Evolutionary conservation across 345 rosid genomes (phyloP).

Genomic region (Gossypium ekmanianum): DNA sequence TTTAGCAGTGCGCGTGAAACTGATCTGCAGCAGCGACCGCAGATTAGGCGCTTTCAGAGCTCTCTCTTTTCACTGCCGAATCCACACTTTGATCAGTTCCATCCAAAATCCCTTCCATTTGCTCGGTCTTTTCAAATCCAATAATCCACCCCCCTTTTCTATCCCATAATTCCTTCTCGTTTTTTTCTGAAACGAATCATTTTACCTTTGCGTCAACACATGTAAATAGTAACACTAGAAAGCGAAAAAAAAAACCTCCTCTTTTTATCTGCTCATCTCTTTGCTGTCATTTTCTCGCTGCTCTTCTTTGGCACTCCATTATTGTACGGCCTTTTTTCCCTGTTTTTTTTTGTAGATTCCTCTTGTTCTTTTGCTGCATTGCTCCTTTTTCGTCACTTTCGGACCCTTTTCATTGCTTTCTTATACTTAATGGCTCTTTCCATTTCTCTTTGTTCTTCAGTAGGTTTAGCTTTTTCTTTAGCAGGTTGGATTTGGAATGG

Average conservation of each 20-base stretch:
- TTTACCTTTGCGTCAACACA: constrained; percentile 30
- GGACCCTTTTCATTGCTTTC: constrained; percentile 22
- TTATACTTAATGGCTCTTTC: not conserved
- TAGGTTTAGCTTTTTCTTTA: constrained; percentile 10
- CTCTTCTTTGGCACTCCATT: constrained; percentile 10
- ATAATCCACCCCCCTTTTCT: not conserved
- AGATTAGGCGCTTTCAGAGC: not conserved
- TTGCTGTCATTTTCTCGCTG: constrained; percentile 8
- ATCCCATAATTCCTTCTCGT: not conserved
- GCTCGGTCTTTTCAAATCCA: constrained; percentile 8
- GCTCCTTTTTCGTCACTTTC: constrained; percentile 23
- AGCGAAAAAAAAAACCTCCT: not conserved
- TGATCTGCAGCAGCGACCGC: not conserved
- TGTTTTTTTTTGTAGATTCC: not conserved
- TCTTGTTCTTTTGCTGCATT: constrained; percentile 17
- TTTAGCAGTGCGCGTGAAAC: constrained; percentile 3
- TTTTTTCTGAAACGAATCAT: constrained; percentile 20
- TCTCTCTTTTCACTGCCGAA: not conserved
- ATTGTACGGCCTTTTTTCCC: constrained; percentile 9
- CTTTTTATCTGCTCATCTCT: not conserved
- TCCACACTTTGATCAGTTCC: not conserved
- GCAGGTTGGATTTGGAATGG: constrained; percentile 3
- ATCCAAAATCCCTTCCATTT: constrained; percentile 9
- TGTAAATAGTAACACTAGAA: constrained; percentile 8
- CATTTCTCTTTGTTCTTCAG: constrained; percentile 18